Evolutionary conservation across 2,329 filamentous ascomycete genomes (phyloP), one percentile per base, ranked within the genome.

Genomic region (Venturia nashicola): DNA sequence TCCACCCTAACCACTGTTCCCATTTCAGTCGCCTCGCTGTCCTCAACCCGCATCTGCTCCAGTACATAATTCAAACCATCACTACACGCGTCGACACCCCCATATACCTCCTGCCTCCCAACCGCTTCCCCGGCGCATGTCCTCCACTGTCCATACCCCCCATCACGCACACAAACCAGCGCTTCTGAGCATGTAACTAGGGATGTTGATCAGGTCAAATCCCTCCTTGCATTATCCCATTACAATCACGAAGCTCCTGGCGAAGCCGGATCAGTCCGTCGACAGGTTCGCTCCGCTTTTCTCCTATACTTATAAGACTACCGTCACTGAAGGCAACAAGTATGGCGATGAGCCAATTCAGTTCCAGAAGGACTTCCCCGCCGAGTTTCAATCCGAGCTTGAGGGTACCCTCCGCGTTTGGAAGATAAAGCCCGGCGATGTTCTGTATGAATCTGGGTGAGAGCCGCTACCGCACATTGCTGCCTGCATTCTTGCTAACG

Each of bases 301-400:
- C 73, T 85, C 89, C 74, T 99, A 97, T 81, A 86, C 86, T 67
- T 99, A 92, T 78, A 86, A 86, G 70, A 92, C 87, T 76, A 86
- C 80, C 39, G 82, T 86, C 72, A 87, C 78, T 55, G 83, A 86
- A 72, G 82, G 79, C 67, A 80, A 91, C 76, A 85, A 86, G 68
- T 85, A 94, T 65, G 87, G 87, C 72, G 88, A 95, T 69, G 85
- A 89, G 61, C 66, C 68, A 67, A 80, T 86, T 68, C 80, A 86
- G 74, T 82, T 87, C 66, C 80, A 86, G 73, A 83, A 86, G 71
- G 84, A 85, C 71, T 91, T 87, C 65, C 89, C 87, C 43, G 86
- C 87, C 51, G 86, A 88, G 68, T 97, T 91, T 79, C 87, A 93
- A 70, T 90, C 90, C 70, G 89, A 90, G 57, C 83, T 87, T 60